These are phyloP conservation scores for Ascodesmis nigricans DNA, from an alignment of 495 filamentous ascomycete genomes.

Conservation along the genomic window DNA sequence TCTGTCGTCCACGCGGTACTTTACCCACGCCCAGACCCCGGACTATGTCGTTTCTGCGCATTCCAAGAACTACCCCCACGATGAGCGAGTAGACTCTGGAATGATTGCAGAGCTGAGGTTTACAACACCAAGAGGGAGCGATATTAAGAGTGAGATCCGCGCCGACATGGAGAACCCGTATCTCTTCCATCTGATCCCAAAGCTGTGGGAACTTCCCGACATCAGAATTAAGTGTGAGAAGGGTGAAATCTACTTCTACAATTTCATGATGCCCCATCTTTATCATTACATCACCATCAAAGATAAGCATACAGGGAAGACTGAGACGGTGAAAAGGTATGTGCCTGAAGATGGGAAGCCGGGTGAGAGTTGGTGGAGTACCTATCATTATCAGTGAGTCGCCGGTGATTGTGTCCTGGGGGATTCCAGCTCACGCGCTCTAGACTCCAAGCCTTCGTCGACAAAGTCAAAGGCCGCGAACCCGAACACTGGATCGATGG, in stretches of 20 bases:
- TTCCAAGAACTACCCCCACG: constrained; percentile 20
- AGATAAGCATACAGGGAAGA: constrained; percentile 20
- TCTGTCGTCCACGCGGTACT: constrained; percentile 24
- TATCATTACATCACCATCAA: constrained; percentile 25
- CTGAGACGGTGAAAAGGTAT: constrained; percentile 13
- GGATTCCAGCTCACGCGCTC: constrained; percentile 1
- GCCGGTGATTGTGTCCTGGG: neutral
- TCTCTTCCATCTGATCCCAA: constrained; percentile 10
- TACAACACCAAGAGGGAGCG: constrained; percentile 6
- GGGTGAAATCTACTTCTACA: constrained; percentile 23
- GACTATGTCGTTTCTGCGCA: constrained; percentile 24
- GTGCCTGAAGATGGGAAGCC: constrained; percentile 16
- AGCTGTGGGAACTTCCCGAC: constrained; percentile 21
- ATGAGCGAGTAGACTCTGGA: constrained; percentile 22
- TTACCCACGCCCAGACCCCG: constrained; percentile 23
- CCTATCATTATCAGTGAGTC: constrained; percentile 18
- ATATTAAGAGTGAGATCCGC: constrained; percentile 16
- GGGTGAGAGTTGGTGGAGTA: constrained; percentile 20
- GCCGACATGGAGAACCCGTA: constrained; percentile 19
- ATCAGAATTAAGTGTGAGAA: constrained; percentile 24
- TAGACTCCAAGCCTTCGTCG: constrained; percentile 23
- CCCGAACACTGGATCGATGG: constrained; percentile 14
- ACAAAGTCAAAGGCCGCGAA: constrained; percentile 18
- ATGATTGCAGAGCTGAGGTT: constrained; percentile 22
- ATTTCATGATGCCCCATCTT: constrained; percentile 24